Evolutionary conservation across 2,329 filamentous ascomycete species (phyloP), one percentile per base, ranked within the genome.

Genomic region (Aaosphaeria arxii): DNA sequence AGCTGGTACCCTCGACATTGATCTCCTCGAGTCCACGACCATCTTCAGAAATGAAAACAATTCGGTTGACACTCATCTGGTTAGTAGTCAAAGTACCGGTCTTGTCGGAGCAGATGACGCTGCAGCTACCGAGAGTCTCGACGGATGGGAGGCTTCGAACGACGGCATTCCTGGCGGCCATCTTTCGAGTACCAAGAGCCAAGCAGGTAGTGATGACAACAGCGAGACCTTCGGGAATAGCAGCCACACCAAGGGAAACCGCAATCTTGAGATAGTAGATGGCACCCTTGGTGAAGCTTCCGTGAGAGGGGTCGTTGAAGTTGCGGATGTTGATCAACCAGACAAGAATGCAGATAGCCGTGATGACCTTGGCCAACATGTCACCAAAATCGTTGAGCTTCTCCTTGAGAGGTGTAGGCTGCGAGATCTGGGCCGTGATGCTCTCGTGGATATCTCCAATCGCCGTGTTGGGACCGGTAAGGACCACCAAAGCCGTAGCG

Each of bases 251-350:
- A 35, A 99, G 87, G 43, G 94, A 99, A 39, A 99, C 95, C 39
- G 94, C 94, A 67, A 99, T 99, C 80, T 99, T 99, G 63, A 99
- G 84, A 73, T 99, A 99, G 80, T 99, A 99, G 65, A 99, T 97
- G 50, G 94, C 94, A 51, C 94, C 94, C 78, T 97, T 99, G 55
- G 89, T 83, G 86, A 91, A 96, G 71, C 84, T 88, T 62, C 94
- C 94, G 62, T 96, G 92, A 56, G 88, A 87, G 30, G 91, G 90
- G 64, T 99, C 94, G 66, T 84, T 94, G 79, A 99, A 99, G 77
- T 99, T 90, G 64, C 89, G 87, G 59, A 97, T 89, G 76, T 99
- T 99, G 80, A 99, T 99, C 51, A 97, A 78, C 94, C 94, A 99
- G 61, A 99, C 94, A 48, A 96, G 77, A 56, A 97, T 78, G 72